These are phyloP conservation scores for Knoxia roxburghii DNA, from an alignment of 257 asterid species.

Conservation along the genomic window DNA sequence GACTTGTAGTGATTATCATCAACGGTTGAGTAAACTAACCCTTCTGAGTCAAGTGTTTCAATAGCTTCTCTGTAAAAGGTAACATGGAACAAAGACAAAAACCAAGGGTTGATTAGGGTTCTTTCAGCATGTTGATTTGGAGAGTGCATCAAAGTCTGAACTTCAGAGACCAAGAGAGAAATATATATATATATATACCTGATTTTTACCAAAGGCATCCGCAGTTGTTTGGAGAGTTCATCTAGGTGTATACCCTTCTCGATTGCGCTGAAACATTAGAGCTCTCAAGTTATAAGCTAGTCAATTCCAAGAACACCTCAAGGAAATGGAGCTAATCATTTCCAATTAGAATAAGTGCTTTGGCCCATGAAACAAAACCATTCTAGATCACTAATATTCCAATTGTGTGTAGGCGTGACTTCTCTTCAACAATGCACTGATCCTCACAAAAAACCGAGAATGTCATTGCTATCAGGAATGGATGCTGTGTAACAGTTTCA, in stretches of 20 bases:
- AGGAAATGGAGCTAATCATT: too few species aligned
- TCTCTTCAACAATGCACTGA: background rate
- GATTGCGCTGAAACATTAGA: constrained; percentile 46
- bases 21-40: constrained; percentile 60
- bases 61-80: constrained; percentile 54
- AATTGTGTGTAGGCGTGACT: background rate
- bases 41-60: constrained; percentile 56
- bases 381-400: too few species aligned
- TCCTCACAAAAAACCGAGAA: background rate
- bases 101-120: constrained; percentile 8
- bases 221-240: constrained; percentile 50
- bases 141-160: constrained; percentile 3
- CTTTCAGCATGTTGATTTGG: background rate
- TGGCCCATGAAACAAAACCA: too few species aligned
- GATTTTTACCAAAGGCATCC: constrained; percentile 44
- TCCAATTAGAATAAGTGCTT: too few species aligned
- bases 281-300: too few species aligned
- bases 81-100: constrained; percentile 7
- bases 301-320: too few species aligned
- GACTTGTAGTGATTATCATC: constrained; percentile 74
- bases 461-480: background rate
- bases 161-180: constrained; percentile 21
- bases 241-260: constrained; percentile 59
- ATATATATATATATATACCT: too few species aligned
- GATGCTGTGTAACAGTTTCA: background rate